phyloP scores from a whole-genome alignment of 768 basidiomycete species.

The Mycena vitilis region DNA sequence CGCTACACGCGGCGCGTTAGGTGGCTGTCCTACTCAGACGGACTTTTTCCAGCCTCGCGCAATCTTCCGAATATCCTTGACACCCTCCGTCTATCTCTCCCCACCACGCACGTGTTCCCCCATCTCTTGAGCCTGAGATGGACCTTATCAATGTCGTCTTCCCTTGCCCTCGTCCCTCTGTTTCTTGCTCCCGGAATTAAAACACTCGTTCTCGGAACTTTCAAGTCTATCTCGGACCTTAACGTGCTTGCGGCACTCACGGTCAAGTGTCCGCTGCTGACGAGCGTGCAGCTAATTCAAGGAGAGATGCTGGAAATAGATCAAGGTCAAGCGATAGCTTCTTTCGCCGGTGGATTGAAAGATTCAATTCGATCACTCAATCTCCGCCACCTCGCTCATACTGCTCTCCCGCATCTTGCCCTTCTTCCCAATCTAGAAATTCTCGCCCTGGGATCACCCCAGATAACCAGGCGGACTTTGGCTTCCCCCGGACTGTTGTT shows the following conservation, averaged over 20 bases:
- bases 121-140: not conserved
- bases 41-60: not conserved
- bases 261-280: not conserved
- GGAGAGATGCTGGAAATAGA: not conserved
- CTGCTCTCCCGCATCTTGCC: not conserved
- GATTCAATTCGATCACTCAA: not conserved
- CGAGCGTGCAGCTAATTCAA: not conserved
- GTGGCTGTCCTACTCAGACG: not conserved
- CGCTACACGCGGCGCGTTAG: not conserved
- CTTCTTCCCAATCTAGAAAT: not conserved
- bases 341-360: not conserved
- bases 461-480: not conserved
- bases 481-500: not conserved
- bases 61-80: not conserved
- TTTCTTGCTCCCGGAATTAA: not conserved
- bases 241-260: not conserved
- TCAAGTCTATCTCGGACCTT: not conserved
- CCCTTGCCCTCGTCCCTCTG: not conserved
- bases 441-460: not conserved
- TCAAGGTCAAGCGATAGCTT: not conserved
- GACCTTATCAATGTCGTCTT: not conserved
- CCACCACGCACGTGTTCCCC: not conserved
- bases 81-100: slow-evolving; percentile 2
- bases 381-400: not conserved
- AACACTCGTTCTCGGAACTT: not conserved